Evolutionary conservation across 192 early-diverging fungal species (phyloP), one percentile per base, ranked within the genome.

Genomic region (Gamsiella multidivaricata): DNA sequence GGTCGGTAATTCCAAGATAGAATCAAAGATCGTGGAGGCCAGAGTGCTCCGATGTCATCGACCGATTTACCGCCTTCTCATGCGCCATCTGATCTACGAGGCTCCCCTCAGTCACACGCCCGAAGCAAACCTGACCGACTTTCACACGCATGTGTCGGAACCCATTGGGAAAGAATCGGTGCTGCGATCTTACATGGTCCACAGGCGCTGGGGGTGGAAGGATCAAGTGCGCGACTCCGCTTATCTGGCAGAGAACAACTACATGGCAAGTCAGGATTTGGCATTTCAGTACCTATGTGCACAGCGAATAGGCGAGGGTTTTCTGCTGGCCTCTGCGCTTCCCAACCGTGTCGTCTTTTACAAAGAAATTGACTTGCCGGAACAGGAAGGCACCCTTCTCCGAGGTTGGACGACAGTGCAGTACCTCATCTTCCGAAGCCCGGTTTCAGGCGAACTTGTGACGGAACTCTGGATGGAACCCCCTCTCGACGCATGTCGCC

Each of bases 391-490:
- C 3, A 61, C 65, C 4, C 61, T 58, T 25, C 51, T 69, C 11
- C n/a, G 55, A 31, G 57, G 47, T 0, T 32, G 75, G 1, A 80
- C 62, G 43, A 70, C 86, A 6, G 46, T 83, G 11, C 88, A 89
- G 46, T 84, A 85, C 43, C 82, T 83, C 53, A 69, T 89, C 18
- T 86, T 79, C 49, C 79, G 80, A 37, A 81, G 85, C 39, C 26
- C 65, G 1, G 37, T 58, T 7, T 81, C 79, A 18, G 82, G 82
- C 1, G 64, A 80, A 26, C 75, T 89, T 3, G 70, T 78, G 4
- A 87, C 88, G 2, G 83, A 89, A 41, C 49, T 89, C 14, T 89
- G 86, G 86, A 82, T 87, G 68, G 88, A 89, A 54, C 87, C 87
- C 5, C 56, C 73, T 3, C 50, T 79, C 26, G 81, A 85, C 32